Evolutionary conservation across 1,284 basidiomycete species (phyloP), one percentile per base, ranked within the genome.

Genomic region (Puccinia novopanici): DNA sequence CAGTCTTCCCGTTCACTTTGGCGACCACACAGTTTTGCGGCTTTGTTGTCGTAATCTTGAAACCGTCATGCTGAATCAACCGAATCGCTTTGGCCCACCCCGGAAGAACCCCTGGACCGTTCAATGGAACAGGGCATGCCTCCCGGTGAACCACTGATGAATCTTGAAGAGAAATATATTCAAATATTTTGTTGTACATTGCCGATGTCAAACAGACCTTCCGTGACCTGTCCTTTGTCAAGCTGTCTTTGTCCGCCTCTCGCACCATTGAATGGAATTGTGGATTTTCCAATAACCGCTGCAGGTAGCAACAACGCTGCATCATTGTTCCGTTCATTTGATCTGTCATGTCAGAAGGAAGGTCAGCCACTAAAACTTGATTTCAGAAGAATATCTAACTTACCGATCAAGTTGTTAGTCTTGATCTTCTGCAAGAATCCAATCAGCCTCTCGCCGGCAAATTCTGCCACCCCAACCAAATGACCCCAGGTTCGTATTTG

Each of bases 361-460:
- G 2, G 10, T 48, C 45, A 12, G 10, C 45, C 10, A 27, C 9
- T 15, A 48, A 68, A 48, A 19, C 3, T 24, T 24, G n/a, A n/a
- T 13, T 40, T 10, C 13, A 40, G 17, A 68, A 34, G 6, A 27
- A 55, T 34, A 55, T 42, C 19, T 8, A 6, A 65, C 59, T 17
- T 63, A 76, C 74, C 74, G 65, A 67, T 67, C 17, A 52, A 37
- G 1, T 40, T 34, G 30, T 68, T 68, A 2, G 75, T 52, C 10
- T 65, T 67, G 30, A 68, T 65, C 17, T 75, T 75, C n/a, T 75
- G 63, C 10, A 68, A 40, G 19, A 67, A 55, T 10, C 57, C 42
- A 68, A 65, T 67, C 4, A 77, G 8, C 40, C 45, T 19, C 48
- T 77, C 75, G 0, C 63, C 59, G 0, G 48, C 17, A 54, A 77